phyloP scores from a whole-genome alignment of 305 asterid species.

The Rubia peregrina region DNA sequence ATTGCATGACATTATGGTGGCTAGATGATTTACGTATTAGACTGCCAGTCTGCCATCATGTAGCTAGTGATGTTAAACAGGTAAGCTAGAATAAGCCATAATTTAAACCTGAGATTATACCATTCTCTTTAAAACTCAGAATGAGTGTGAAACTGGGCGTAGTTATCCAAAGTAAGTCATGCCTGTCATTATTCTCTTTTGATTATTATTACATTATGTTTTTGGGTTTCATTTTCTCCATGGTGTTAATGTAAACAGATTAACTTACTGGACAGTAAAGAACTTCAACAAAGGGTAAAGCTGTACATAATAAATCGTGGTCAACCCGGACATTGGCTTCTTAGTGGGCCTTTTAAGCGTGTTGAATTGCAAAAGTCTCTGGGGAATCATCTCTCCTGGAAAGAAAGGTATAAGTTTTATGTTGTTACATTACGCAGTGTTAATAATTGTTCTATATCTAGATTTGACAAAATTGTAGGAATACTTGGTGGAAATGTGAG shows the following conservation, averaged over 20 bases:
- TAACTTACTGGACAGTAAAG: conserved; percentile 83
- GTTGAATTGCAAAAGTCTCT: conserved; percentile 83
- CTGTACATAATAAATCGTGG: conserved; percentile 68
- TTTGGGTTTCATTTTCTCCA: neutral
- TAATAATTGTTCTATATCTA: conserved; percentile 1
- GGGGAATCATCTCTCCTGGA: conserved; percentile 91
- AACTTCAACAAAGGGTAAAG: conserved; percentile 86
- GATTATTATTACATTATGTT: neutral
- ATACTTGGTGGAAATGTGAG: neutral
- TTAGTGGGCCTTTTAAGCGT: conserved; percentile 78
- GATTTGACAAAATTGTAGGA: neutral
- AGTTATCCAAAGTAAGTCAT: neutral
- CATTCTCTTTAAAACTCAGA: neutral
- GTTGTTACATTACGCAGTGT: neutral
- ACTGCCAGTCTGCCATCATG: neutral
- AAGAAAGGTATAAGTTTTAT: conserved; percentile 61
- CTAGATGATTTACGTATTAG: neutral
- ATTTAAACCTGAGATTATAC: neutral
- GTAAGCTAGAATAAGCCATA: neutral
- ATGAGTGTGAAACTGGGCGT: neutral
- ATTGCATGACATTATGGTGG: neutral
- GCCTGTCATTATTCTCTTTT: neutral
- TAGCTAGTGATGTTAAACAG: neutral
- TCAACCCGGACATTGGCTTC: conserved; percentile 93
- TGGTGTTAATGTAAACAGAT: conserved; percentile 37